These are phyloP conservation scores for Acacia concinna DNA, from an alignment of 331 rosid species.

Conservation along the genomic window DNA sequence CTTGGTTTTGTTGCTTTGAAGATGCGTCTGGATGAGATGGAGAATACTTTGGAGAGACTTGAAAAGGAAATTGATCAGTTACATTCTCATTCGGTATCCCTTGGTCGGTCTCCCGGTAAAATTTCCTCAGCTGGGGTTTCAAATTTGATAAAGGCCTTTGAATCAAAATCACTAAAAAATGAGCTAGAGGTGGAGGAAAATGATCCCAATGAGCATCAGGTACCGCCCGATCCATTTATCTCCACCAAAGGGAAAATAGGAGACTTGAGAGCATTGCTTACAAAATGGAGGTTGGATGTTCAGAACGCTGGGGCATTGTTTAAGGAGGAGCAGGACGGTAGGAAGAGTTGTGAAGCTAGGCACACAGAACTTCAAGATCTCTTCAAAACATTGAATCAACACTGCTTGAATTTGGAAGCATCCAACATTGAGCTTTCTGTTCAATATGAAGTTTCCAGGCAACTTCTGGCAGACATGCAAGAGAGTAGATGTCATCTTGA, in stretches of 20 bases:
- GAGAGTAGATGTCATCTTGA: slow-evolving; percentile 44
- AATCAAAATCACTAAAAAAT: slow-evolving; percentile 45
- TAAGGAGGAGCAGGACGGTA: slow-evolving; percentile 47
- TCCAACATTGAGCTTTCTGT: slow-evolving; percentile 51
- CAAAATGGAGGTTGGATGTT: slow-evolving; percentile 47
- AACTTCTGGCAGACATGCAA: slow-evolving; percentile 44
- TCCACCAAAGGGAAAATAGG: slow-evolving; percentile 42
- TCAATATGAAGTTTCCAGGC: slow-evolving; percentile 50
- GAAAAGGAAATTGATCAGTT: slow-evolving; percentile 48
- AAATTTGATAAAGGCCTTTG: slow-evolving; percentile 69
- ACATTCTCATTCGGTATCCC: slow-evolving; percentile 35
- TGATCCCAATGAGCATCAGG: background rate
- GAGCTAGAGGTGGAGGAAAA: slow-evolving; percentile 46
- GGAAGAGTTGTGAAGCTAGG: slow-evolving; percentile 36
- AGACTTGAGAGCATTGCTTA: slow-evolving; percentile 46
- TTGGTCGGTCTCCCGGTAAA: slow-evolving; percentile 40
- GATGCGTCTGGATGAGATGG: slow-evolving; percentile 48
- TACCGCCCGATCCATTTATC: slow-evolving; percentile 33
- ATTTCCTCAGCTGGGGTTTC: slow-evolving; percentile 49
- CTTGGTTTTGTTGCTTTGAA: slow-evolving; percentile 43
- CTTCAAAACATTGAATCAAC: slow-evolving; percentile 47
- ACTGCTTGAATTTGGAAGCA: slow-evolving; percentile 44
- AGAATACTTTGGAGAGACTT: slow-evolving; percentile 47
- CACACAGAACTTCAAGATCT: slow-evolving; percentile 37
- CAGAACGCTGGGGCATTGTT: slow-evolving; percentile 41